Evolutionary conservation across 495 filamentous ascomycete species (phyloP).

Genomic region (Penicillium samsonianum): DNA sequence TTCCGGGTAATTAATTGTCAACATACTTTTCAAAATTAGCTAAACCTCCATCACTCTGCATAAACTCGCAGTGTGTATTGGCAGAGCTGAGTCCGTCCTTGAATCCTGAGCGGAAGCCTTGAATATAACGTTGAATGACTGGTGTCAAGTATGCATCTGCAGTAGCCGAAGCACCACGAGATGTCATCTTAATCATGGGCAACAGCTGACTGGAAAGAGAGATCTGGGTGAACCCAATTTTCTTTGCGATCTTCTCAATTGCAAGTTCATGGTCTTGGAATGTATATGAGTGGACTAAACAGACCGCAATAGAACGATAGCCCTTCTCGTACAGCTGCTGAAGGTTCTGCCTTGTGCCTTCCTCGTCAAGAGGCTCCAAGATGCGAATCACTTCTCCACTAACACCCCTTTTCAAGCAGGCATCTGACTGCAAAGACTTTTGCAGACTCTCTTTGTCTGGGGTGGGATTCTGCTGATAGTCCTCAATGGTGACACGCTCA

Average conservation of each 20-base stretch:
- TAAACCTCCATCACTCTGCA: constrained; percentile 50
- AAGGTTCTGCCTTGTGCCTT: constrained; percentile 30
- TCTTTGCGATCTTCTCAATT: constrained; percentile 40
- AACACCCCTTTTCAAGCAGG: constrained; percentile 32
- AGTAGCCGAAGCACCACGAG: constrained; percentile 80
- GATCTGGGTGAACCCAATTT: constrained; percentile 39
- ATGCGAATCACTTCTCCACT: constrained; percentile 46
- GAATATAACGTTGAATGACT: constrained; percentile 84
- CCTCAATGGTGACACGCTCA: constrained; percentile 73
- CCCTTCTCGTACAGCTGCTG: constrained; percentile 34
- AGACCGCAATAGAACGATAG: constrained; percentile 44
- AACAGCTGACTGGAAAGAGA: constrained; percentile 58
- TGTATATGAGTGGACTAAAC: constrained; percentile 48
- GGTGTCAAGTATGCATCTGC: constrained; percentile 92
- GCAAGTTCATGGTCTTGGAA: constrained; percentile 47
- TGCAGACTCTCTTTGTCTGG: constrained; percentile 19
- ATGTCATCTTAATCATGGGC: constrained; percentile 72
- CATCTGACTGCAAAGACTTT: constrained; percentile 20
- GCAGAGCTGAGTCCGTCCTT: constrained; percentile 44
- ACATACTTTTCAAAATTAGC: constrained; percentile 37
- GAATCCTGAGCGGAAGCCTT: constrained; percentile 66
- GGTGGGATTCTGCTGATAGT: constrained; percentile 38
- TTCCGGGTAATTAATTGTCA: not conserved
- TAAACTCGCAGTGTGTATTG: constrained; percentile 38
- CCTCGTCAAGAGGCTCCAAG: constrained; percentile 28